Conservation (phyloP, 202 grass and related monocot species). For the Schoenoplectus triqueter region DNA sequence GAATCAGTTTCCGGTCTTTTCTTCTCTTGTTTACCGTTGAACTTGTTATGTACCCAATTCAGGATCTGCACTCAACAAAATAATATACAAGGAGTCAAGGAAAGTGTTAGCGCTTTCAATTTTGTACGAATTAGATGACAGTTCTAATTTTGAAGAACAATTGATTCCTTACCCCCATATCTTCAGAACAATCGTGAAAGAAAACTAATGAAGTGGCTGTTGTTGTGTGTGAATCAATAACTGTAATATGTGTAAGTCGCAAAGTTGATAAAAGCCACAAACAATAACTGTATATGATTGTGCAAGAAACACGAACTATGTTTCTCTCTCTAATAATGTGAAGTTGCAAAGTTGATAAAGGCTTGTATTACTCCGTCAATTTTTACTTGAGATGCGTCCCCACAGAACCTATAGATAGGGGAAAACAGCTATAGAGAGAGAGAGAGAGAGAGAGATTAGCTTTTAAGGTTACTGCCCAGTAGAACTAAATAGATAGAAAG, state of each 20-base stretch:
- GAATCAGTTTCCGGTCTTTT: constrained; percentile 36
- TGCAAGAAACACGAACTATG: not conserved
- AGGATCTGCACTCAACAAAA: constrained; percentile 61
- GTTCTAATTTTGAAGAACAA: not conserved
- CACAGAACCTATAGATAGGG: constrained; percentile 10
- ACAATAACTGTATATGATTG: not conserved
- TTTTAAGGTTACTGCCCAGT: constrained; percentile 24
- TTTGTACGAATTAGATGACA: not conserved
- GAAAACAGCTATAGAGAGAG: not conserved
- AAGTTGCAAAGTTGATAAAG: not conserved
- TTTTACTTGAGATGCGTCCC: constrained; percentile 20
- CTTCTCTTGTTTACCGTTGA: constrained; percentile 53
- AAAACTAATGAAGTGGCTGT: constrained; percentile 1
- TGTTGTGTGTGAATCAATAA: constrained; percentile 12
- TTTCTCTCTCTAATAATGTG: no score
- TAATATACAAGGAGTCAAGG: not conserved
- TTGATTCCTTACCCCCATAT: constrained; percentile 48
- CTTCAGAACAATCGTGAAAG: not conserved
- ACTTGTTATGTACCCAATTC: constrained; percentile 70
- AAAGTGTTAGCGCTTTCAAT: not conserved
- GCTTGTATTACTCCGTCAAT: not conserved
- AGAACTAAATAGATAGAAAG: constrained; percentile 32
- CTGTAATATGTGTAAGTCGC: not conserved
- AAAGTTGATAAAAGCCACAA: not conserved
- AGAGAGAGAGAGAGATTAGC: constrained; percentile 15